Evolutionary conservation across 257 asterid genomes (phyloP), one percentile per base, ranked within the genome.

Genomic region (Solanum raphanifolium): DNA sequence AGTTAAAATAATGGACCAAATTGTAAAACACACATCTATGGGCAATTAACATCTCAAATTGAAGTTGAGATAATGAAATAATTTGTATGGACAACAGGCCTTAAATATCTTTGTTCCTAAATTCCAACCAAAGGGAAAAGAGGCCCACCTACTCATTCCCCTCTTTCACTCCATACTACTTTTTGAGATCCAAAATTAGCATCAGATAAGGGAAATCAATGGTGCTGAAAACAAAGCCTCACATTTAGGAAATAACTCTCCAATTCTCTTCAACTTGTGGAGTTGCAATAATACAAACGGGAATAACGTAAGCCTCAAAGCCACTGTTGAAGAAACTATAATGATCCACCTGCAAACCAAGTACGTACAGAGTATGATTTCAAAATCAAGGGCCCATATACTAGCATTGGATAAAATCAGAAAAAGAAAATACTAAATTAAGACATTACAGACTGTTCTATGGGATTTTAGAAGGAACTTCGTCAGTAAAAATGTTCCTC

Each of bases 211-310:
- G 87, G 41, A 62, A 79, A 75, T 43, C 21, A 78, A 88, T 18
- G 76, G 31, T 43, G 83, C 36, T 60, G 86, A 72, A 78, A 73
- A 65, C 5, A 38, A 90, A 91, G 62, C 87, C 99, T 94, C 93
- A 95, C 99, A 92, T 94, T 87, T 91, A 86, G 98, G 94, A 66
- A 97, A 88, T 41, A 92, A 60, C 88, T 91, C 95, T 68, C 94
- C 94, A 83, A 97, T 92, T 88, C 88, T 91, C 93, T 84, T 93
- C 94, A 94, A 84, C 83, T 97, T 97, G 88, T 86, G 93, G 68
- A 97, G 98, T 88, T 97, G 99, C 92, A 95, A 83, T 32, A 97
- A 90, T 18, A 90, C 88, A 48, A 94, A 62, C 41, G 98, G 98
- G 90, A 94, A 91, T 82, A 97, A 55, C 29, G 92, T 87, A 78